Base-by-base conservation (phyloP, 345 rosid species). In the Citrus maxima region DNA sequence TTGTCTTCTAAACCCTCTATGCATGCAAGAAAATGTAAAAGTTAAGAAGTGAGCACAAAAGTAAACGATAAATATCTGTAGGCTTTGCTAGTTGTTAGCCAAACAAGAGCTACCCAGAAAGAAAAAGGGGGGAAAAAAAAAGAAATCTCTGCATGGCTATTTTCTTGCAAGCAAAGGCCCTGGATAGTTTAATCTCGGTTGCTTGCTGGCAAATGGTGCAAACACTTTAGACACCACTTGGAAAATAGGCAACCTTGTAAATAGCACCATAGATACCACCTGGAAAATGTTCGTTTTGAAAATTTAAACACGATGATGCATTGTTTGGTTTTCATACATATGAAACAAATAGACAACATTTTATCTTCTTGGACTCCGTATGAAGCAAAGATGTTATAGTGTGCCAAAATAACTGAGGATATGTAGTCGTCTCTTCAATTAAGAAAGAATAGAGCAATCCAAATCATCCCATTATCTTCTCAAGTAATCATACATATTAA, bases 151-250 rank as follows among this genome's bases (percentile, higher is more conserved):
- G 69, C 73, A 28, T 60, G 42, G 77, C 72, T 63, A 75, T 46
- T 63, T 59, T 60, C 59, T 70, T 24, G 40, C 58, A 38, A 73
- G 63, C 60, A 78, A 60, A 82, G 77, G 73, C 75, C 72, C 64
- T 74, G 65, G 32, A 22, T 68, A 14, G 65, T 2, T 83, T 42
- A 64, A 77, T 89, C 67, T 87, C 4, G 90, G 90, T 87, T 88
- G 87, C 88, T 85, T 81, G 82, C 88, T 82, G 88, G 90, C 85
- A 87, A 89, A 80, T 88, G 86, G 84, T 86, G 90, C 83, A 73
- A 77, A 73, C 16, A 38, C 86, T 83, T 14, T 54, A 62, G 67
- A 67, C 85, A 79, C 86, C 89, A 82, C 72, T 83, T 76, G 89
- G 88, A 89, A 90, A 90, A 79, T 49, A 70, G 71, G 70, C 89